Evolutionary conservation across 805 yeast genomes (phyloP).

Genomic region (Blastobotrys americana): DNA sequence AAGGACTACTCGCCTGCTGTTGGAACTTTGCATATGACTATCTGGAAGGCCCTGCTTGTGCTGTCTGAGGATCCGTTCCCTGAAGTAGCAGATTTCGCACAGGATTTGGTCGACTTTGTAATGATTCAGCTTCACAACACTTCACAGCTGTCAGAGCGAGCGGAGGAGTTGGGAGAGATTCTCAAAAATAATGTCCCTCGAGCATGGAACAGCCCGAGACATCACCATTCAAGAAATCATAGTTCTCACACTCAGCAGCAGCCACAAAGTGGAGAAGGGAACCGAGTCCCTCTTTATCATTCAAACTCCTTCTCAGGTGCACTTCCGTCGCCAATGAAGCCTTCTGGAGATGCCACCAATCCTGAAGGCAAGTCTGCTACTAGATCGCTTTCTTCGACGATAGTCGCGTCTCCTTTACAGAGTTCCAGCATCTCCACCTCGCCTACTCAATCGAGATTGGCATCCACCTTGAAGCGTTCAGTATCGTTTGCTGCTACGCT

Average conservation of each 20-base stretch:
- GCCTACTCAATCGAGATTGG: slow-evolving; percentile 8
- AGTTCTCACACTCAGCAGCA: neutral
- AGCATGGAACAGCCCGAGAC: no score
- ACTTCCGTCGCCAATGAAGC: no score
- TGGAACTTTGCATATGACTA: slow-evolving; percentile 76
- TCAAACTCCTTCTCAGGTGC: no score
- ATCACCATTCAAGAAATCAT: slow-evolving; percentile 1
- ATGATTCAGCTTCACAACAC: slow-evolving; percentile 56
- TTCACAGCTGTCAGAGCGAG: slow-evolving; percentile 57
- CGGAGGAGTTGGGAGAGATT: slow-evolving; percentile 35
- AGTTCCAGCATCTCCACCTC: neutral
- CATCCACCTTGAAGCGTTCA: slow-evolving; percentile 20
- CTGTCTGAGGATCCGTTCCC: slow-evolving; percentile 81
- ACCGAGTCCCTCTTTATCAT: no score
- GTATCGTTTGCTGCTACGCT: slow-evolving; percentile 22
- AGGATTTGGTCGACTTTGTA: slow-evolving; percentile 66
- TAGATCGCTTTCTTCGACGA: neutral
- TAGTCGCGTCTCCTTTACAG: neutral
- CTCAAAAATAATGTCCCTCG: no score
- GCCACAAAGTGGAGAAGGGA: neutral
- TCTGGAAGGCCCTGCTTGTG: slow-evolving; percentile 79
- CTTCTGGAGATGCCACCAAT: no score
- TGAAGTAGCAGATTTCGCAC: slow-evolving; percentile 69
- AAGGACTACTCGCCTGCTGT: slow-evolving; percentile 67
- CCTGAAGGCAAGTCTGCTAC: neutral